Base-by-base conservation (phyloP, 768 basidiomycete genomes). In the Mycena kentingensis region DNA sequence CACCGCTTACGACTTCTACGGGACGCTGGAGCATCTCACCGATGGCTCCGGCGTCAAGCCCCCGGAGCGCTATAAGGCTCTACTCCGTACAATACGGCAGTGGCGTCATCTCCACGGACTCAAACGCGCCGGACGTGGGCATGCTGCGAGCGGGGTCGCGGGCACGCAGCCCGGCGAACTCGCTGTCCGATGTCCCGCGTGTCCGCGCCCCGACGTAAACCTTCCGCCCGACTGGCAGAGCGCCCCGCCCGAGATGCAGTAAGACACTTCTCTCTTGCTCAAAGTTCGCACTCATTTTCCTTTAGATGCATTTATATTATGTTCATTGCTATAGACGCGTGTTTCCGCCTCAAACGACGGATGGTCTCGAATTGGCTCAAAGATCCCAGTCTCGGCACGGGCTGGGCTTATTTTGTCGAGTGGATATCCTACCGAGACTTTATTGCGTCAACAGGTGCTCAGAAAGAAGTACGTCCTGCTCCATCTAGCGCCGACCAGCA, bases 341-440 rank as follows among this genome's bases (percentile, higher is more conserved):
- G 67, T 37, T 70, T 68, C 37, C 60, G 62, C 4, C 58, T 69
- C 4, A 65, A 65, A 29, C 52, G 65, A 11, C 57, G 57, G 46
- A 68, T 62, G 15, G 49, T 59, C 5, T 62, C 62, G 2, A 55
- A 16, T 18, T 53, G 62, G n/a, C 62, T 35, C 2, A 24, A 41
- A 2, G 65, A 67, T 45, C 65, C 65, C 2, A 52, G 61, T 0
- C 55, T 70, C 2, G 57, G 60, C 21, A 49, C 55, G 5, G 67
- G 70, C 11, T 61, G 58, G 39, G 58, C 64, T 6, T 68, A 49
- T 51, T 42, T 55, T 18, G 32, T 16, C 2, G 38, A 59, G 37
- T 21, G 44, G 38, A 35, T 13, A 8, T 8, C 5, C 2, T 32
- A 43, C 25, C 15, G 27, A 19, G 54, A 48, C 37, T 13, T 37